Base-by-base conservation (phyloP, 2,329 filamentous ascomycete genomes). In the Didymella arachidicola region DNA sequence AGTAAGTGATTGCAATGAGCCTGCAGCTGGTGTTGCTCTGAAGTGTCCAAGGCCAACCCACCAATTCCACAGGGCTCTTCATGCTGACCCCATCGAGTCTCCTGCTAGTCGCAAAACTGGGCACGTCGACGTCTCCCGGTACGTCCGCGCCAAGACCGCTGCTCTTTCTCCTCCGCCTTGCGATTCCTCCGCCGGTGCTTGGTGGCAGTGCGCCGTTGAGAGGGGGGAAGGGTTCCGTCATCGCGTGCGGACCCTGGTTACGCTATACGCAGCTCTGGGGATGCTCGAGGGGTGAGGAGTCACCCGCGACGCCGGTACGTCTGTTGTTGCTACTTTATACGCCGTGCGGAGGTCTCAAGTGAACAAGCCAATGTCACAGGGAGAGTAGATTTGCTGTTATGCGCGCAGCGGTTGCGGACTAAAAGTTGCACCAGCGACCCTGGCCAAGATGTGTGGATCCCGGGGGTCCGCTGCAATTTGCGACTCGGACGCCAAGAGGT, bases 111-210 rank as follows among this genome's bases (percentile, higher is more conserved):
- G 83, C 82, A 50, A 85, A 74, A 18, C 82, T 78, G 32, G 79
- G 80, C 27, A 77, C 82, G 62, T 79, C 79, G 38, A 80, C 84
- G 67, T 85, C 83, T 57, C 83, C 82, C 27, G 80, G 78, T 26
- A 83, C 80, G 60, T 85, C 83, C 38, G 77, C 80, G 30, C 82
- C 82, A 16, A 85, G 75, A 36, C 75, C 81, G 68, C 79, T 82
- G 16, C 79, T 80, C 63, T 79, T 80, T 65, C 80, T 72, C 64
- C 80, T 73, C 65, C 74, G 68, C 18, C 61, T 54, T 3, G 54
- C 42, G 22, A 59, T 50, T n/a, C 55, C 61, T 57, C 73, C 69
- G 16, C 44, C 52, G 8, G 36, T 56, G 36, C 43, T 67, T 10
- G 51, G 52, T 27, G 64, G 51, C 32, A 39, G 57, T 48, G 68